Evolutionary conservation across 495 filamentous ascomycete genomes (phyloP), one percentile per base, ranked within the genome.

Genomic region (Acidiella bohemica): DNA sequence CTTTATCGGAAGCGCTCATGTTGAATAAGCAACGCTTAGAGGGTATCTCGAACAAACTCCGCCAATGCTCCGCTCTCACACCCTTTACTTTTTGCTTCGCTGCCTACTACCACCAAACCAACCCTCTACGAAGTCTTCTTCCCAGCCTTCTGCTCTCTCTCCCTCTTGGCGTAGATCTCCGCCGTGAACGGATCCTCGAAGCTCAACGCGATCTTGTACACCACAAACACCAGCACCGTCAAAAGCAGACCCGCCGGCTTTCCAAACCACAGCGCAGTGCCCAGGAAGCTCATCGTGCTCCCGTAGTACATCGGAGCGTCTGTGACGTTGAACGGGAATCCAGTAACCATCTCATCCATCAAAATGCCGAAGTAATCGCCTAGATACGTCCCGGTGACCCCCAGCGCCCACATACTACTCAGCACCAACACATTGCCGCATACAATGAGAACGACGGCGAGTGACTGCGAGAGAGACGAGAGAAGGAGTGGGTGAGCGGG

Each of bases 311-410:
- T 97, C 28, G 90, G 90, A 26, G 86, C 81, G 46, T 75, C 74
- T 19, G 80, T 88, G 37, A 96, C 65, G 61, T 85, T 95, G 74
- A 97, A 97, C 1, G 90, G 90, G 58, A 97, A 97, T 9, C 80
- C 76, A 4, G 84, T 93, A 31, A 97, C 86, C 33, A 82, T 84
- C 53, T 75, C 68, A 55, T 95, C 86, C 90, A 96, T 92, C 47
- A 97, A 67, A 56, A 97, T 96, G 26, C 90, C 90, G 53, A 93
- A 97, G 66, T 97, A 97, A 65, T 97, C 90, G 41, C 90, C 90
- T 19, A 97, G 67, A 59, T 95, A 97, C 48, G 90, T 97, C 41
- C 90, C 92, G 8, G 90, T 96, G 45, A 97, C 68, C 31, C 90
- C 90, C n/a, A 97, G 72, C 20, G 76, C 80, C 74, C 77, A 94